phyloP scores from a whole-genome alignment of 371 early-diverging fungal species.

The Caulochytrium protostelioides region DNA sequence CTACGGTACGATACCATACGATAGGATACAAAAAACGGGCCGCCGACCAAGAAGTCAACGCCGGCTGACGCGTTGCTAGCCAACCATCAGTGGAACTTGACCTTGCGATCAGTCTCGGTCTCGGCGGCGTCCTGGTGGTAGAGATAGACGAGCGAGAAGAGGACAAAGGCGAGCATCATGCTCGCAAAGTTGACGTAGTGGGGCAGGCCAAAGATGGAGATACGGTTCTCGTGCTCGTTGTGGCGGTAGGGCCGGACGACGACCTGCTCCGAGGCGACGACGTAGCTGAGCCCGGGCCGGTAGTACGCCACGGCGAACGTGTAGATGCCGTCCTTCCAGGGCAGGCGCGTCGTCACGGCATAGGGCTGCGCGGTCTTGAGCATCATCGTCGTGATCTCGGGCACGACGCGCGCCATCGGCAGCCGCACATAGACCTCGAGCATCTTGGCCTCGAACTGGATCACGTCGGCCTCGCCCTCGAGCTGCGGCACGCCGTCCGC shows the following conservation, averaged over 20 bases:
- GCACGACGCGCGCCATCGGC: constrained; percentile 34
- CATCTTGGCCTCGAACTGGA: constrained; percentile 85
- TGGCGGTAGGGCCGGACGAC: constrained; percentile 76
- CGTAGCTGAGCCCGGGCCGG: constrained; percentile 43
- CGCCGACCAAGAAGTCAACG: too few species aligned
- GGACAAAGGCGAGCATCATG: constrained; percentile 61
- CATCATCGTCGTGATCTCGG: constrained; percentile 4
- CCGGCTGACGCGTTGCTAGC: too few species aligned
- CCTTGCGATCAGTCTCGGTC: too few species aligned
- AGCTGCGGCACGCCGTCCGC: constrained; percentile 7
- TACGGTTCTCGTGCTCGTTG: constrained; percentile 84
- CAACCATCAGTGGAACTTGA: too few species aligned
- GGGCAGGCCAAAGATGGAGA: constrained; percentile 69
- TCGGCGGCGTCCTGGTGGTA: constrained; percentile 28
- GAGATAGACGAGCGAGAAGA: constrained; percentile 57
- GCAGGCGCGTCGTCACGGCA: constrained; percentile 22
- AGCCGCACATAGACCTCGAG: constrained; percentile 84
- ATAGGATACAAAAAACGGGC: too few species aligned
- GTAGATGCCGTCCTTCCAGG: constrained; percentile 89
- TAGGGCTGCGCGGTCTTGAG: constrained; percentile 4
- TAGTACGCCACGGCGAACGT: constrained; percentile 81
- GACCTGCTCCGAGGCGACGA: constrained; percentile 50
- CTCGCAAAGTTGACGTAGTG: constrained; percentile 73
- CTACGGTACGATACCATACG: too few species aligned
- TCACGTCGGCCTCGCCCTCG: constrained; percentile 24